These are phyloP conservation scores for Passalora sequoiae DNA, from an alignment of 2,329 filamentous ascomycete species.

Conservation along the genomic window DNA sequence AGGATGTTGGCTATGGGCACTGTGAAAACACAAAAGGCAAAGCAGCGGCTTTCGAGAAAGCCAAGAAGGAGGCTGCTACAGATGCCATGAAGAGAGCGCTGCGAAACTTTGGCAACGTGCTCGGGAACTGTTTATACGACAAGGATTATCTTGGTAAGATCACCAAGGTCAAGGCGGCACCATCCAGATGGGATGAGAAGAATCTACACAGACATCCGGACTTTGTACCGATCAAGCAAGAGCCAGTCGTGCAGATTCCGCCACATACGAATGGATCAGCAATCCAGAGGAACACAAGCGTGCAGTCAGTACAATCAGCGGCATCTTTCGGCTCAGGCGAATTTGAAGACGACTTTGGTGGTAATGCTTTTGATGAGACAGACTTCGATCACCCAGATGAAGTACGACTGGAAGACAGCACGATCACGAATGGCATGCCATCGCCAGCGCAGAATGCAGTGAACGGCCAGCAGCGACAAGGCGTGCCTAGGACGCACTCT, in stretches of 20 bases:
- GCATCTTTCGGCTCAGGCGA: slow-evolving; percentile 35
- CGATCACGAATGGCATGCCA: slow-evolving; percentile 15
- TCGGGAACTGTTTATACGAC: slow-evolving; percentile 98
- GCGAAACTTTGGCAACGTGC: slow-evolving; percentile 87
- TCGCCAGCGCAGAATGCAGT: slow-evolving; percentile 20
- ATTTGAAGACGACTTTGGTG: slow-evolving; percentile 54
- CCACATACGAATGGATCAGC: slow-evolving; percentile 14
- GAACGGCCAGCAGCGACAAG: slow-evolving; percentile 21
- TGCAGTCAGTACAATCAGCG: slow-evolving; percentile 34
- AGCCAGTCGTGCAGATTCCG: slow-evolving; percentile 29
- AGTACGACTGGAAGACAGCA: slow-evolving; percentile 51
- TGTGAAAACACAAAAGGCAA: slow-evolving; percentile 96
- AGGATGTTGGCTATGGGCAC: slow-evolving; percentile 94
- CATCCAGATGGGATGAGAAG: slow-evolving; percentile 71
- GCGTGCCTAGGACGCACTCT: slow-evolving; percentile 28
- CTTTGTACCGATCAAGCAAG: slow-evolving; percentile 59
- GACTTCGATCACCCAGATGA: slow-evolving; percentile 66
- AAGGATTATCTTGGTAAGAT: slow-evolving; percentile 88
- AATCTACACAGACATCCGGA: slow-evolving; percentile 77
- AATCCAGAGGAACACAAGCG: slow-evolving; percentile 26
- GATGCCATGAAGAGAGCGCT: slow-evolving; percentile 87
- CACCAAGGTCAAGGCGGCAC: slow-evolving; percentile 77
- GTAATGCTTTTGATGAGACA: slow-evolving; percentile 53
- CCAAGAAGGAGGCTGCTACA: slow-evolving; percentile 96
- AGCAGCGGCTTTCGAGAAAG: slow-evolving; percentile 93